Conservation (phyloP, 2,329 filamentous ascomycete species). For the Talaromyces islandicus region DNA sequence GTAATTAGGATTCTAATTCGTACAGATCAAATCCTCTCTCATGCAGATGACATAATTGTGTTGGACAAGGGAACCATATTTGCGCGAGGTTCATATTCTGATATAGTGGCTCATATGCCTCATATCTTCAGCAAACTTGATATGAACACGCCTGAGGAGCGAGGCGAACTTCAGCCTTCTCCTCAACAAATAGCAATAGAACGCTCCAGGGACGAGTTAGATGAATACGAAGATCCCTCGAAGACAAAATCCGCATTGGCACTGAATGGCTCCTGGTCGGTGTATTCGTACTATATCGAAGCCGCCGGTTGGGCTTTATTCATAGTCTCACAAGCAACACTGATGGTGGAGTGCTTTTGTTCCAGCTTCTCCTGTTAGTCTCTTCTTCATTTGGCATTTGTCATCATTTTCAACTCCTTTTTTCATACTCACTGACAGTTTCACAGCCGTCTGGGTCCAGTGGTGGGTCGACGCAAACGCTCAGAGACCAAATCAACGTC, state of each 20-base stretch:
- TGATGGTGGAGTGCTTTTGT: constrained; percentile 30
- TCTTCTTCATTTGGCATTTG: background rate
- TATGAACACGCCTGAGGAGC: background rate
- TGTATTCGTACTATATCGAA: constrained; percentile 36
- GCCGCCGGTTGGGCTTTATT: constrained; percentile 32
- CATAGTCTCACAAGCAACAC: constrained; percentile 28
- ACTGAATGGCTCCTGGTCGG: constrained; percentile 32
- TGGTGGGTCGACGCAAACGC: constrained; percentile 4
- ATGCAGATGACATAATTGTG: constrained; percentile 36
- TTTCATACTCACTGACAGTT: background rate
- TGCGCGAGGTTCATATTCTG: background rate
- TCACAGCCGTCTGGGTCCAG: constrained; percentile 4
- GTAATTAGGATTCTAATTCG: background rate
- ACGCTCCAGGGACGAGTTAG: background rate
- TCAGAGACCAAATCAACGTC: background rate
- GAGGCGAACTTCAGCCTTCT: background rate
- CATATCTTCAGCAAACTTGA: background rate
- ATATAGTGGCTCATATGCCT: background rate
- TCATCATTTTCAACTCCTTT: background rate
- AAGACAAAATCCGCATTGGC: constrained; percentile 5
- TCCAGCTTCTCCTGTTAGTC: constrained; percentile 34
- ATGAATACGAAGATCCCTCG: background rate
- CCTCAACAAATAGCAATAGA: background rate
- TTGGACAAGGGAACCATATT: constrained; percentile 16
- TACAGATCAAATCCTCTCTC: background rate